Percentiles rank a stretch among this genome's conserved stretches.
Evolutionary conservation across 176 grass and related monocot species (phyloP).

Genomic region (Avena insularis): DNA sequence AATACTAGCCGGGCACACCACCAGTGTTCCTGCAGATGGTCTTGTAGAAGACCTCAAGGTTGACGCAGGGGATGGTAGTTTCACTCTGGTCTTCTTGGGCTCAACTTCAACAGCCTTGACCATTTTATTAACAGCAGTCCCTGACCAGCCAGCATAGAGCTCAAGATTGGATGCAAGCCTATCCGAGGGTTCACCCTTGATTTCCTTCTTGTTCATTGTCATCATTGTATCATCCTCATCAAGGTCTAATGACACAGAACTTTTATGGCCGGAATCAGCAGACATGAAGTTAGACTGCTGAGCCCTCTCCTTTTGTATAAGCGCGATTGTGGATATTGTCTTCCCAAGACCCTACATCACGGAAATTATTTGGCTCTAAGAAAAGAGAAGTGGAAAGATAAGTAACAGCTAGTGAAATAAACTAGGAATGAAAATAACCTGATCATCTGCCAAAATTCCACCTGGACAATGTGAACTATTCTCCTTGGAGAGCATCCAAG

Average conservation of each 20-base stretch:
- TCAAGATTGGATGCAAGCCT: constrained; percentile 5
- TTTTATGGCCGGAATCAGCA: constrained; percentile 44
- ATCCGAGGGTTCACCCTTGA: constrained; percentile 26
- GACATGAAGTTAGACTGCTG: constrained; percentile 74
- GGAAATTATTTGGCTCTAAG: neutral
- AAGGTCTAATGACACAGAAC: constrained; percentile 56
- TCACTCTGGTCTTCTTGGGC: constrained; percentile 34
- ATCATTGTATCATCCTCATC: constrained; percentile 58
- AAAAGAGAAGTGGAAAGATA: constrained; percentile 36
- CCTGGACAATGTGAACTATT: constrained; percentile 81
- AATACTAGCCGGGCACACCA: constrained; percentile 90
- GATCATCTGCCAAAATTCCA: constrained; percentile 98
- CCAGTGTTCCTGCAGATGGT: constrained; percentile 79
- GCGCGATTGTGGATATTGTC: constrained; percentile 86
- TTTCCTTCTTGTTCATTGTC: constrained; percentile 36
- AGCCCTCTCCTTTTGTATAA: constrained; percentile 84
- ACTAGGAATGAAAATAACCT: constrained; percentile 60
- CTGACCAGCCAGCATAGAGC: neutral
- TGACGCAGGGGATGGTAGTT: constrained; percentile 37
- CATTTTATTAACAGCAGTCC: constrained; percentile 29
- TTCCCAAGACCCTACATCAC: constrained; percentile 81
- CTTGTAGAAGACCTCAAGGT: constrained; percentile 32
- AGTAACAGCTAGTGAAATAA: constrained; percentile 35
- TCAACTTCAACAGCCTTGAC: constrained; percentile 35
- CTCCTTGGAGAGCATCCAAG: constrained; percentile 95